Base-by-base conservation (phyloP, 179 eudicot genomes). In the Gypsophila paniculata region DNA sequence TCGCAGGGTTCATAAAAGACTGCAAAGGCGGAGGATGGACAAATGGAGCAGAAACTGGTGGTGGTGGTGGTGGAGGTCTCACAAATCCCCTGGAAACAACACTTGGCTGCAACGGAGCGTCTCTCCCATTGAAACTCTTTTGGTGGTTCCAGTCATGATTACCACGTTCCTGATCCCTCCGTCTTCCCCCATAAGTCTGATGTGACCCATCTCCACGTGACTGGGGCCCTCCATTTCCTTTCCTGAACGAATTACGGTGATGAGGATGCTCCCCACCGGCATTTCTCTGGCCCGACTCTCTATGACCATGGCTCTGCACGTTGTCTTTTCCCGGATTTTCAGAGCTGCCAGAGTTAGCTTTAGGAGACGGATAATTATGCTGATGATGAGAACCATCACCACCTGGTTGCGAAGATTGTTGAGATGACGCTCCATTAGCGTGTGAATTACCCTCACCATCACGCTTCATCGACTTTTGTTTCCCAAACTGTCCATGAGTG, bases 131-230 rank as follows among this genome's bases (percentile, higher is more conserved):
- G 80, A 83, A 91, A 80, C 82, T 82, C 78, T 89, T 75, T 39
- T 73, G 82, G 66, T 83, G 82, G 75, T 80, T 89, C 97, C 96
- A 91, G 19, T 91, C 97, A 72, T 79, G 86, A 75, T 87, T 91
- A 42, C 89, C 89, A 34, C 90, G 87, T 42, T 90, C 96, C 73
- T 85, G 93, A 78, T 91, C 90, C 0, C 72, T 78, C 19, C 94
- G 86, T 77, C 91, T 85, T 22, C 87, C 85, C 39, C 87, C 87
- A 74, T 79, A 80, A 77, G 78, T 76, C 52, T 84, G 86, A 81
- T 86, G 85, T 63, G 94, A 81, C 38, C 90, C 89, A 75, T 90
- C 92, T 49, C 92, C 90, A 11, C 98, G 94, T 12, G 87, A 77
- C 57, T 86, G 89, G 22, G 83, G 72, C 8, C 87, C 88, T 15